phyloP scores from a whole-genome alignment of 2,329 filamentous ascomycete genomes.

The Trichoderma koningiopsis region DNA sequence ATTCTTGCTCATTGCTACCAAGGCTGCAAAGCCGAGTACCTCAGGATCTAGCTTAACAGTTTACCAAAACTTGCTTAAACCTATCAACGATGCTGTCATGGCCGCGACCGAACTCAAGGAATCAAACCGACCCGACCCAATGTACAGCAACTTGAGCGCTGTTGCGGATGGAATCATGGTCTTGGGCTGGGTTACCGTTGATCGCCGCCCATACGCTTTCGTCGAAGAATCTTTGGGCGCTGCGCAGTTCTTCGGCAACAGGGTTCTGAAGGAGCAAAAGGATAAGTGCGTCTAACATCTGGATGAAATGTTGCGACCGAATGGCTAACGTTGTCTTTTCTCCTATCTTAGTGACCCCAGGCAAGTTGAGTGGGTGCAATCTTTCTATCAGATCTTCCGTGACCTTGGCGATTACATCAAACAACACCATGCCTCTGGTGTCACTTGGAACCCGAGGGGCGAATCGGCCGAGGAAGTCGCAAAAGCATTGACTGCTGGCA shows the following conservation, averaged over 20 bases:
- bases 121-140: slow-evolving; percentile 70
- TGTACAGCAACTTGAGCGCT: slow-evolving; percentile 81
- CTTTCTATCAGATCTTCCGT: slow-evolving; percentile 90
- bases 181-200: slow-evolving; percentile 86
- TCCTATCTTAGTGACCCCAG: slow-evolving; percentile 63
- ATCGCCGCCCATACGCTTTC: slow-evolving; percentile 80
- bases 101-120: slow-evolving; percentile 81
- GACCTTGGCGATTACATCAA: slow-evolving; percentile 83
- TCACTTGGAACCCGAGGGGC: slow-evolving; percentile 84
- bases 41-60: slow-evolving; percentile 59
- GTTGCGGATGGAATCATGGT: slow-evolving; percentile 89
- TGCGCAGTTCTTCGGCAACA: slow-evolving; percentile 92
- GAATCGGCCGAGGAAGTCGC: slow-evolving; percentile 69
- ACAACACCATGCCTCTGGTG: slow-evolving; percentile 74
- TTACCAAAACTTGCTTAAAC: slow-evolving; percentile 79
- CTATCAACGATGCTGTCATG: slow-evolving; percentile 80
- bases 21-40: slow-evolving; percentile 87
- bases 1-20: slow-evolving; percentile 84
- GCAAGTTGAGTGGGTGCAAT: slow-evolving; percentile 85
- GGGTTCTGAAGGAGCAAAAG: slow-evolving; percentile 88
- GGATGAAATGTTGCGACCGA: neutral
- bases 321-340: slow-evolving; percentile 26
- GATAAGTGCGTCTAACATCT: slow-evolving; percentile 51
- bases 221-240: slow-evolving; percentile 81
- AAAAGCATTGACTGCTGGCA: slow-evolving; percentile 53